A percentile compares a stretch with the other conserved stretches of the same genome.
phyloP scores from a whole-genome alignment of 140 eudicot species.

The Flaveria floridana region DNA sequence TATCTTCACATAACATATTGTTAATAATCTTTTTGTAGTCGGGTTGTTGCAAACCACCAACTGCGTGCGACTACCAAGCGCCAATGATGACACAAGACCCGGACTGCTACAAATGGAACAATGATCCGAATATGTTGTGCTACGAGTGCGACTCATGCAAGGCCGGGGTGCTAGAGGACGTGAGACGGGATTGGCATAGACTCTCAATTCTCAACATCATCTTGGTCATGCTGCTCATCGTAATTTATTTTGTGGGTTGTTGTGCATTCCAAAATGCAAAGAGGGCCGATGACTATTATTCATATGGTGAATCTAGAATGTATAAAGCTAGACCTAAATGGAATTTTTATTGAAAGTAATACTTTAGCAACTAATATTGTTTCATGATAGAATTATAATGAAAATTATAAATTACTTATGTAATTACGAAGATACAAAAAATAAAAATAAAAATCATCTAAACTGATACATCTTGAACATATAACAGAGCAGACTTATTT shows the following conservation, averaged over 20 bases:
- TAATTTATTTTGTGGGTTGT: conserved; percentile 77
- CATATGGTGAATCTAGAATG: conserved; percentile 61
- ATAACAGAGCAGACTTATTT: background rate
- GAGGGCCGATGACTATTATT: conserved; percentile 57
- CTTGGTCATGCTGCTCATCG: conserved; percentile 64
- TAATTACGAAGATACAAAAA: background rate
- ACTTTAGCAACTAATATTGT: conserved; percentile 14
- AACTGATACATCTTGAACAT: background rate
- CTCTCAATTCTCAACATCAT: conserved; percentile 67
- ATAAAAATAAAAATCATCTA: background rate
- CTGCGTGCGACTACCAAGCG: conserved; percentile 59
- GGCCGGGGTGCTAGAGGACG: conserved; percentile 81
- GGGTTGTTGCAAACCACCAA: conserved; percentile 98
- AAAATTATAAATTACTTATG: background rate
- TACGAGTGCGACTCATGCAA: conserved; percentile 90
- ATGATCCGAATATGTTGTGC: conserved; percentile 60
- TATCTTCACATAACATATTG: background rate
- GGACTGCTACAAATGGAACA: conserved; percentile 85
- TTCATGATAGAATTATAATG: conserved; percentile 19
- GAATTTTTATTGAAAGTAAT: conserved; percentile 59
- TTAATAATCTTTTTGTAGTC: conserved; percentile 53
- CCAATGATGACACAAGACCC: conserved; percentile 59
- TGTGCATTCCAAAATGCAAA: conserved; percentile 79
- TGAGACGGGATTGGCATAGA: conserved; percentile 72
- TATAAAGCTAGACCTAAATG: conserved; percentile 75